phyloP scores from a whole-genome alignment of 78 protist genomes.

The Dictyostelium capitatum region DNA sequence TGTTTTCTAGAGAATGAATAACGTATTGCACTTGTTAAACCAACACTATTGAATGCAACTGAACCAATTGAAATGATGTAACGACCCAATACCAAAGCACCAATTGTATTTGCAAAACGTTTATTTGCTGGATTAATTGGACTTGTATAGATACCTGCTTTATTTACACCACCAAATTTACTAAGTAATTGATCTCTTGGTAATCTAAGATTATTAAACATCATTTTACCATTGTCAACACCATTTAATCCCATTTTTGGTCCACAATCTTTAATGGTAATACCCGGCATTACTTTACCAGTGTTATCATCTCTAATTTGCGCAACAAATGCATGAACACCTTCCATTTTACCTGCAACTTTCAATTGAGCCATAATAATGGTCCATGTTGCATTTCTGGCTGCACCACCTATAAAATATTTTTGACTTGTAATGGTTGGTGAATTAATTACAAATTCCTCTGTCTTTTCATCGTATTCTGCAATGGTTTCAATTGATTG shows the following conservation, averaged over 20 bases:
- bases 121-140: conserved; percentile 71
- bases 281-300: conserved; percentile 2
- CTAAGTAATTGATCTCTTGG: conserved; percentile 78
- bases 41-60: conserved; percentile 36
- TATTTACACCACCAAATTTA: conserved; percentile 71
- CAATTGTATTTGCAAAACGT: conserved; percentile 68
- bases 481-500: conserved; percentile 88
- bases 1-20: conserved; percentile 71
- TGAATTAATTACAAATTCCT: conserved; percentile 70
- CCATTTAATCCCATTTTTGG: conserved; percentile 82
- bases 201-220: conserved; percentile 47
- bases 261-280: conserved; percentile 77
- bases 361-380: conserved; percentile 65
- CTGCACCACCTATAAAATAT: conserved; percentile 81
- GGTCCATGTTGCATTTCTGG: conserved; percentile 24
- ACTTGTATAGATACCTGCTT: conserved; percentile 64
- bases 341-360: conserved; percentile 68
- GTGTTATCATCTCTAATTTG: conserved; percentile 14
- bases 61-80: conserved; percentile 61
- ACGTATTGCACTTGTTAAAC: conserved; percentile 11
- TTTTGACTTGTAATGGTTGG: conserved; percentile 77
- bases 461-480: conserved; percentile 52
- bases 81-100: conserved; percentile 75
- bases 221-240: conserved; percentile 84
- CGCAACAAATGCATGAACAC: conserved; percentile 74